Evolutionary conservation across 257 asterid genomes (phyloP).

Genomic region (Nicotiana obtusifolia): DNA sequence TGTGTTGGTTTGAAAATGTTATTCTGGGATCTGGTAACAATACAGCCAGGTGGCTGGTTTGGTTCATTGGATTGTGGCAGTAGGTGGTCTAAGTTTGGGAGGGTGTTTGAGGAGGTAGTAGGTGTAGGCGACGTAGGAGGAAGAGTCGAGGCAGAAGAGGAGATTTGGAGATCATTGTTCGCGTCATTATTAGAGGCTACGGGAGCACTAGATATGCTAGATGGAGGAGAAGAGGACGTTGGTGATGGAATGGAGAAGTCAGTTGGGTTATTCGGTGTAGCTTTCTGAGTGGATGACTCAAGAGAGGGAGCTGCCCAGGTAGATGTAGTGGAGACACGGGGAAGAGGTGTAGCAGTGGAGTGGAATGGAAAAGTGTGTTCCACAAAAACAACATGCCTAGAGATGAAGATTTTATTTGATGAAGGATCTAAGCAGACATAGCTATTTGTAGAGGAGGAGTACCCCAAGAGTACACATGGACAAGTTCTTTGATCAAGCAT

Average conservation of each 20-base stretch:
- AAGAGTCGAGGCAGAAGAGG: no score
- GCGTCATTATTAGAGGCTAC: not conserved
- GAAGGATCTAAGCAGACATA: not conserved
- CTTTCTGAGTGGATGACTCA: not conserved
- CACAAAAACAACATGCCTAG: not conserved
- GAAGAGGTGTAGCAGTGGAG: not conserved
- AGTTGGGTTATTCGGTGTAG: not conserved
- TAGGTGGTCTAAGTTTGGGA: not conserved
- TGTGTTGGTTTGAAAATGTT: not conserved
- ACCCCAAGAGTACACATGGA: not conserved
- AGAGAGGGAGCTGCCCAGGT: not conserved
- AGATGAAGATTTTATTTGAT: no score
- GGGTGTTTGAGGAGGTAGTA: no score
- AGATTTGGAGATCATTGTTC: no score
- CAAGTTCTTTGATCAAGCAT: not conserved
- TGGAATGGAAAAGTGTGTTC: not conserved
- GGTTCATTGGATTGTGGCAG: not conserved
- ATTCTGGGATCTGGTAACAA: not conserved
- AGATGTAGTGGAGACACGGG: not conserved
- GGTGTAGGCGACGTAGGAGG: no score
- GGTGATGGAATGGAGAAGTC: not conserved
- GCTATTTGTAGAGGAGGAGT: not conserved
- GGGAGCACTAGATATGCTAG: not conserved
- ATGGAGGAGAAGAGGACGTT: not conserved
- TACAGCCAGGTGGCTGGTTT: not conserved